Evolutionary conservation across 2,329 filamentous ascomycete species (phyloP), one percentile per base, ranked within the genome.

Genomic region (Fusarium praegraminearum): DNA sequence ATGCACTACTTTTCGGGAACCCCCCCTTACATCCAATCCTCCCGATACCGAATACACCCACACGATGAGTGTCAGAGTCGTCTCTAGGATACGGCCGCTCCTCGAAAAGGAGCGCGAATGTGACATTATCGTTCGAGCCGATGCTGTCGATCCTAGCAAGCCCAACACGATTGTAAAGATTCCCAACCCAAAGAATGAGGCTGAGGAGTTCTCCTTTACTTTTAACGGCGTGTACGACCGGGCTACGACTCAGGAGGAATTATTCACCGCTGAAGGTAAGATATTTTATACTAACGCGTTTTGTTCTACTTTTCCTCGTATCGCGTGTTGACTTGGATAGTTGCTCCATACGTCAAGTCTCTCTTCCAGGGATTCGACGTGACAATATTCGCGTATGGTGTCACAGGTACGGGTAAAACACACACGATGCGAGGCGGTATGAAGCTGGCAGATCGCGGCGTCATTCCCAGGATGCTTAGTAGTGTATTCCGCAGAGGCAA

Each of bases 341-440:
- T 98, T 72, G 87, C 93, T 41, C 93, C 95, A 3, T 94, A 94
- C 52, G 85, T 98, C 68, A 98, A 97, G 79, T 92, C 96, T 57
- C 88, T 98, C 12, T 98, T 98, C 82, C 90, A 91, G 80, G 96
- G 93, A 61, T 89, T 93, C 77, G 93, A 97, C 80, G 88, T 95
- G 43, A 97, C 93, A 13, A 88, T 97, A 60, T 97, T 98, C 77
- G 94, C 94, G 30, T 97, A 98, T 78, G 94, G 94, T 65, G 93
- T 95, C 63, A 97, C 94, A 1, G 94, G 94, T 47, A 97, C 94
- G 1, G 94, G 94, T 58, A 98, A 98, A 82, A 98, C 94, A 63
- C 93, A 97, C 80, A 98, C 94, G 4, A 97, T 98, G 94, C 90
- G 94, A 69, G 94, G 94, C 70, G 94, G 94, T 40, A 88, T 97